A percentile compares a stretch with the other conserved stretches of the same genome.
Conservation (phyloP, 78 protist species). For the Cavenderia fasciculata region DNA sequence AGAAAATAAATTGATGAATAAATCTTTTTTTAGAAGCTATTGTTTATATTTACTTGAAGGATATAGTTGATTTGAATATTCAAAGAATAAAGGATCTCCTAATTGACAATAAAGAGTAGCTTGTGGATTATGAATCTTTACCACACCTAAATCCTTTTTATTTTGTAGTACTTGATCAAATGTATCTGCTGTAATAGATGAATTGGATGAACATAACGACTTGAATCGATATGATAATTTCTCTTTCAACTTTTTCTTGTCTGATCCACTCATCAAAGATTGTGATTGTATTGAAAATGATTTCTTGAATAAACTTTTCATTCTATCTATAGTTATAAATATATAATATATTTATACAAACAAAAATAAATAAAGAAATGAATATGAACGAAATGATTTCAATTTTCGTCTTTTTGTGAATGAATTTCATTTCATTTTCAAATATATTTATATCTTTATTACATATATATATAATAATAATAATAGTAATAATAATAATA, state of each 20-base stretch:
- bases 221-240: constrained; percentile 19
- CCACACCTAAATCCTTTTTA: constrained; percentile 46
- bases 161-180: constrained; percentile 11
- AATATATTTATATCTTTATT: no score
- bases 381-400: no score
- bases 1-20: not conserved
- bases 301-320: constrained; percentile 45
- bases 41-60: constrained; percentile 29
- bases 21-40: not conserved
- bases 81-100: constrained; percentile 44
- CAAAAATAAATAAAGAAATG: no score
- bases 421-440: no score
- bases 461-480: no score
- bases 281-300: constrained; percentile 10
- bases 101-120: constrained; percentile 10
- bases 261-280: constrained; percentile 33
- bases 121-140: constrained; percentile 15
- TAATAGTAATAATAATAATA: no score
- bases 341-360: no score
- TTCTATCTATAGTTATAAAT: not conserved
- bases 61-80: constrained; percentile 5
- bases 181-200: not conserved
- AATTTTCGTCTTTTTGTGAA: no score
- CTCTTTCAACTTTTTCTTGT: constrained; percentile 37
- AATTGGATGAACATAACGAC: no score